phyloP scores from a whole-genome alignment of 2,329 filamentous ascomycete species.

The Microsporum canis region DNA sequence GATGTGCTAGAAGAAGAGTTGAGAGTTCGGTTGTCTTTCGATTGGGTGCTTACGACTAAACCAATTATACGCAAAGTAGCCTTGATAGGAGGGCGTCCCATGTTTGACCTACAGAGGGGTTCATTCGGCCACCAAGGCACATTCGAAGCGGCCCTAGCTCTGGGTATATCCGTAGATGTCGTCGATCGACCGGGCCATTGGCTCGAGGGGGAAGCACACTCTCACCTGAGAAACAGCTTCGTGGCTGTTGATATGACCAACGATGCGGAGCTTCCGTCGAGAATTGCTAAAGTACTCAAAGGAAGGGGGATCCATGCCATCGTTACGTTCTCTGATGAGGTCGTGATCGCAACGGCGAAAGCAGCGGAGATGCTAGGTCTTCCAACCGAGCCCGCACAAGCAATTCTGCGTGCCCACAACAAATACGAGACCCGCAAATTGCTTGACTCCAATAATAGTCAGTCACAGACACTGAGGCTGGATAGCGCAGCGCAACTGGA shows the following conservation, averaged over 20 bases:
- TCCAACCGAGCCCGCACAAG: not conserved
- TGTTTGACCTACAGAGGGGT: not conserved
- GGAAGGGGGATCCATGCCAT: constrained; percentile 10
- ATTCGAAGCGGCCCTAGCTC: constrained; percentile 21
- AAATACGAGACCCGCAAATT: not conserved
- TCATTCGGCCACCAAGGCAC: not conserved
- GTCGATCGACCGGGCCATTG: constrained; percentile 31
- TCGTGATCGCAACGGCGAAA: not conserved
- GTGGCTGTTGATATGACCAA: constrained; percentile 2
- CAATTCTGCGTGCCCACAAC: not conserved
- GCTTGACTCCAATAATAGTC: not conserved
- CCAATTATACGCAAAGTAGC: not conserved
- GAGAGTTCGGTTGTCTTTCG: not conserved
- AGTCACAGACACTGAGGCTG: not conserved
- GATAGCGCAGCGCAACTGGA: not conserved
- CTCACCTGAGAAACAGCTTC: constrained; percentile 25
- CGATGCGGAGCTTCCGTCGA: not conserved
- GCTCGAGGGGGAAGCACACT: constrained; percentile 23
- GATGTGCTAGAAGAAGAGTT: not conserved
- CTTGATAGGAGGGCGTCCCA: not conserved
- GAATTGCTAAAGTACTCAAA: constrained; percentile 2
- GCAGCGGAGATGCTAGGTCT: not conserved
- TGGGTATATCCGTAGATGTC: constrained; percentile 30
- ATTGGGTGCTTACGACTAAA: not conserved
- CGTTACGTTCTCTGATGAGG: not conserved